Base-by-base conservation (phyloP, 345 rosid genomes). In the Sonneratia alba region DNA sequence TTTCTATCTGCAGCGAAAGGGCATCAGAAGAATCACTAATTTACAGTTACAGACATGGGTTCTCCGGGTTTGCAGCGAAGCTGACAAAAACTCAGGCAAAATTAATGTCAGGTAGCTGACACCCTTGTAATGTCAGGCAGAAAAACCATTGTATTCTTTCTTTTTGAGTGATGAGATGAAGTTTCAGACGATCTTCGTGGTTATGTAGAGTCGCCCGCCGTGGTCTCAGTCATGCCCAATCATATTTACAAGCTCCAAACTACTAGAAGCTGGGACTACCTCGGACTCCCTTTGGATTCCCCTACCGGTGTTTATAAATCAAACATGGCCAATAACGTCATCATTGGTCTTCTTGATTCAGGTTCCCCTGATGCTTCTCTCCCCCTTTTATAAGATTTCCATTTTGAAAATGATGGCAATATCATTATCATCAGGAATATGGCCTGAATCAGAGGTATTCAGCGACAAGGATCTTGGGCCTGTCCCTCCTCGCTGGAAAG, bases 31-130 rank as follows among this genome's bases (percentile, higher is more conserved):
- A 82, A 68, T 81, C 76, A 64, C 84, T 89, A 83, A 84, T 89
- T 70, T 86, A 89, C 77, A 86, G 87, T 78, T 89, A 86, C 75
- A 85, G 76, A 80, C 89, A 87, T 77, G 87, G 88, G 32, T 87
- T 89, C 74, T 87, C 92, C 12, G 90, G 91, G 40, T 89, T 87
- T 78, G 87, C 91, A 64, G 94, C 88, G 34, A 81, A 82, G 79
- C 86, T 89, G 51, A 82, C 89, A 40, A 70, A 80, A 66, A 76
- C 83, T 51, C 87, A 86, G 78, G 89, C 92, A 66, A 84, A 71
- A 69, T 21, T 53, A 55, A 1, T 70, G 61, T 36, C 47, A 53
- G 65, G 71, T 48, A n/a, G 9, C 22, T 32, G 27, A 6, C 32
- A 16, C 27, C 19, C 10, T 32, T 13, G 57, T 42, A 42, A 42